A percentile compares a stretch with the other conserved stretches of the same genome.
Evolutionary conservation across 2,329 filamentous ascomycete genomes (phyloP).

Genomic region (Pestalotiopsis sp.): DNA sequence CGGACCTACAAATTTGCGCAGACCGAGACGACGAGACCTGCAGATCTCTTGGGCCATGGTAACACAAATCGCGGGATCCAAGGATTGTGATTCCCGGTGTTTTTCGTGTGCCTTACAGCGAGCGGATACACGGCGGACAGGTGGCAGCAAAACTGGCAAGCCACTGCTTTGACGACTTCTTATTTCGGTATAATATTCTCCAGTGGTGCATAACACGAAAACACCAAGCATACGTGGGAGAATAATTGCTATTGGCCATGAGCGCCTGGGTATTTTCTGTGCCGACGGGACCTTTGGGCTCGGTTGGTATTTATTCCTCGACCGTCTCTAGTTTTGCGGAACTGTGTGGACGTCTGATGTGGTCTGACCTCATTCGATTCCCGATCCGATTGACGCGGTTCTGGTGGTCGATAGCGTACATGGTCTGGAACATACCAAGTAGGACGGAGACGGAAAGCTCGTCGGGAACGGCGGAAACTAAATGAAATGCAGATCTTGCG

Average conservation of each 20-base stretch:
- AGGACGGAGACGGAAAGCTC: background rate
- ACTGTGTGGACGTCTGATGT: background rate
- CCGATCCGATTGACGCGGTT: background rate
- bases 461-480: background rate
- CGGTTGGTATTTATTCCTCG: background rate
- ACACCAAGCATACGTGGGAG: background rate
- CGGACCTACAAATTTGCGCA: background rate
- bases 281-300: background rate
- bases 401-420: background rate
- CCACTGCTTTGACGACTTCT: slow-evolving; percentile 1
- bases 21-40: background rate
- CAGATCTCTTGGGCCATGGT: background rate
- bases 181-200: background rate
- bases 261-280: background rate
- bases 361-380: slow-evolving; percentile 12
- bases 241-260: background rate
- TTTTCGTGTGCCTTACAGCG: background rate
- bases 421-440: background rate
- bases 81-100: background rate
- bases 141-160: background rate
- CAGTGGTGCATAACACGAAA: background rate
- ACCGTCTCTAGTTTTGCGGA: background rate
- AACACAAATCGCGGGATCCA: background rate
- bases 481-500: background rate
- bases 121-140: background rate